Evolutionary conservation across 2,329 filamentous ascomycete species (phyloP).

Genomic region (Penicillium sp.): DNA sequence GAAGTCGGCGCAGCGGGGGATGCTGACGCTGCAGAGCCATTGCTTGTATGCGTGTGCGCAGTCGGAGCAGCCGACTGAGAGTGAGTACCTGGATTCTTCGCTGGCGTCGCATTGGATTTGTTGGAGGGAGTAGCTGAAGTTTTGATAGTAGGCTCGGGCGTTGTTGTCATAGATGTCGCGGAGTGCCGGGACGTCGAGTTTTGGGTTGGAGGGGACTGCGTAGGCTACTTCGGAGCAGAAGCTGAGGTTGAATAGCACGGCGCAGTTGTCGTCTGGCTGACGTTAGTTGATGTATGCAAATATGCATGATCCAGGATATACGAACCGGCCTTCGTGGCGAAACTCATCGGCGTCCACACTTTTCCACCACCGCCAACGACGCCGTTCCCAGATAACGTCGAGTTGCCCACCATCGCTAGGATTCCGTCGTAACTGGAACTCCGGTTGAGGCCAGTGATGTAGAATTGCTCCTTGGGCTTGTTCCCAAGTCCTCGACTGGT

Average conservation of each 20-base stretch:
- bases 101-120: slow-evolving; percentile 81
- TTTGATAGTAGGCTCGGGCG: slow-evolving; percentile 63
- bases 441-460: slow-evolving; percentile 67
- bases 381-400: slow-evolving; percentile 51
- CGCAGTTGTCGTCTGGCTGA: slow-evolving; percentile 67
- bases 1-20: slow-evolving; percentile 89
- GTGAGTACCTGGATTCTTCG: slow-evolving; percentile 70
- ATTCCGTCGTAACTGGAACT: slow-evolving; percentile 69
- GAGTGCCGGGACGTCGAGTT: slow-evolving; percentile 58
- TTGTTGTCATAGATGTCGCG: slow-evolving; percentile 72
- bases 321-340: slow-evolving; percentile 71
- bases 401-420: slow-evolving; percentile 59
- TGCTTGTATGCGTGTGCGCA: slow-evolving; percentile 79
- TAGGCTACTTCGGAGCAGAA: slow-evolving; percentile 90
- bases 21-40: slow-evolving; percentile 91
- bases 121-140: slow-evolving; percentile 75
- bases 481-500: slow-evolving; percentile 62
- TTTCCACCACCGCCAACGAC: slow-evolving; percentile 67
- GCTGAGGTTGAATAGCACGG: slow-evolving; percentile 76
- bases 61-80: slow-evolving; percentile 69
- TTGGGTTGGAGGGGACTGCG: slow-evolving; percentile 78
- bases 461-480: slow-evolving; percentile 81
- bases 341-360: slow-evolving; percentile 68
- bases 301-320: not conserved
- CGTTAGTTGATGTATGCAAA: slow-evolving; percentile 18